Percentiles rank a stretch among this genome's conserved stretches.
Evolutionary conservation across 345 rosid species (phyloP).

Genomic region (Syzygium oleosum): DNA sequence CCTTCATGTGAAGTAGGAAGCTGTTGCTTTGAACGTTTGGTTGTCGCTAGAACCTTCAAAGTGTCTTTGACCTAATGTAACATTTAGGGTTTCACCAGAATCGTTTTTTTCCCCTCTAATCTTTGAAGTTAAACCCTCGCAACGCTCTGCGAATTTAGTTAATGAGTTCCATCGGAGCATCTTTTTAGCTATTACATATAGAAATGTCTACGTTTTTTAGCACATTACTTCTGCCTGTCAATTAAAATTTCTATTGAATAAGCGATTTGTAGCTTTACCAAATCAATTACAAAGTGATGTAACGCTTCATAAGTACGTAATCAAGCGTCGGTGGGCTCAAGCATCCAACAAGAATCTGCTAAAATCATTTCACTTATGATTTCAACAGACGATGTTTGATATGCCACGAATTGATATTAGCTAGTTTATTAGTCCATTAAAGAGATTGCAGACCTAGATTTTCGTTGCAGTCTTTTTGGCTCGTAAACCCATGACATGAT

Average conservation of each 20-base stretch:
- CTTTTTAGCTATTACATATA: background rate
- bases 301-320: background rate
- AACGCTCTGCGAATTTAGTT: background rate
- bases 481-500: background rate
- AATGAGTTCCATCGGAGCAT: background rate
- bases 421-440: background rate
- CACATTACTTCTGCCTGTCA: background rate
- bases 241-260: background rate
- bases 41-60: background rate
- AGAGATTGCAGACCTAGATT: background rate
- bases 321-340: background rate
- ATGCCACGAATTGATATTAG: background rate
- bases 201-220: background rate
- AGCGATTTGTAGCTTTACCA: background rate
- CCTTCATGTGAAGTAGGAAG: background rate
- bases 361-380: background rate
- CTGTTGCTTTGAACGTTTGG: background rate
- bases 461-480: background rate
- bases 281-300: background rate
- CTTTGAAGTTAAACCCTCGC: background rate
- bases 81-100: background rate
- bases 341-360: background rate
- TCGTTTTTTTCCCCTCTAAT: background rate
- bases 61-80: background rate
- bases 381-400: background rate